Evolutionary conservation across 2,329 filamentous ascomycete genomes (phyloP).

Genomic region (Didymella pomorum): DNA sequence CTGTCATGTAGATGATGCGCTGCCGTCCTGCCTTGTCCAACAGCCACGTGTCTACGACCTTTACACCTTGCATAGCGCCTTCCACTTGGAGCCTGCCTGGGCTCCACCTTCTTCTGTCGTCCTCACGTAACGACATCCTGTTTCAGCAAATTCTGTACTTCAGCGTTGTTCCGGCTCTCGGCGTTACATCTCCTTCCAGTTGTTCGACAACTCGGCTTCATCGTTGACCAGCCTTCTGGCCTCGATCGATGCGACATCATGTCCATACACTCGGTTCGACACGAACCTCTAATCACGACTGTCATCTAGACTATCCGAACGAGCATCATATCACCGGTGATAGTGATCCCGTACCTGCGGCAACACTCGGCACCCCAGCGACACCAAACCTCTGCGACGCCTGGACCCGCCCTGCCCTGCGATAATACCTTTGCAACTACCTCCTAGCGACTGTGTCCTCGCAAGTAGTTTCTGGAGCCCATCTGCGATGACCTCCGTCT

Average conservation of each 20-base stretch:
- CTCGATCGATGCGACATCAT: conserved; percentile 20
- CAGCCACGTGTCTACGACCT: conserved; percentile 10
- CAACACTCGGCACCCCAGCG: conserved; percentile 16
- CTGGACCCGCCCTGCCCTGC: conserved; percentile 21
- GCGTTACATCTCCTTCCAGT: conserved; percentile 22
- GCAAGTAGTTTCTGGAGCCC: conserved; percentile 11
- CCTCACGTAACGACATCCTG: conserved; percentile 9
- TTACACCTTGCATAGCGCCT: conserved; percentile 16
- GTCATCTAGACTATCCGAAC: conserved; percentile 22
- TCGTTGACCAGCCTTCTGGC: conserved; percentile 25
- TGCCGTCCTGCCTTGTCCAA: not conserved
- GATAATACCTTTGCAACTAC: conserved; percentile 29
- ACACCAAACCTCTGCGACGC: conserved; percentile 1
- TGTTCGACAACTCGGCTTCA: conserved; percentile 14
- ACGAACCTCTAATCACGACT: conserved; percentile 22
- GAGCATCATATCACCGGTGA: conserved; percentile 30
- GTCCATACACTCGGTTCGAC: conserved; percentile 20
- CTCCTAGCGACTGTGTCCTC: conserved; percentile 4
- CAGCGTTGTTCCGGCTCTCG: conserved; percentile 17
- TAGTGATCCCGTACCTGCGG: conserved; percentile 17
- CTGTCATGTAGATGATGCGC: conserved; percentile 58
- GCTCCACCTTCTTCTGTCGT: conserved; percentile 8
- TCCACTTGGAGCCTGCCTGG: conserved; percentile 2
- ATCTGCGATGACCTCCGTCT: conserved; percentile 8
- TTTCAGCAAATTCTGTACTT: conserved; percentile 21